These are phyloP conservation scores for Cystobasidium onofrii DNA, from an alignment of 768 basidiomycete genomes.

Conservation along the genomic window DNA sequence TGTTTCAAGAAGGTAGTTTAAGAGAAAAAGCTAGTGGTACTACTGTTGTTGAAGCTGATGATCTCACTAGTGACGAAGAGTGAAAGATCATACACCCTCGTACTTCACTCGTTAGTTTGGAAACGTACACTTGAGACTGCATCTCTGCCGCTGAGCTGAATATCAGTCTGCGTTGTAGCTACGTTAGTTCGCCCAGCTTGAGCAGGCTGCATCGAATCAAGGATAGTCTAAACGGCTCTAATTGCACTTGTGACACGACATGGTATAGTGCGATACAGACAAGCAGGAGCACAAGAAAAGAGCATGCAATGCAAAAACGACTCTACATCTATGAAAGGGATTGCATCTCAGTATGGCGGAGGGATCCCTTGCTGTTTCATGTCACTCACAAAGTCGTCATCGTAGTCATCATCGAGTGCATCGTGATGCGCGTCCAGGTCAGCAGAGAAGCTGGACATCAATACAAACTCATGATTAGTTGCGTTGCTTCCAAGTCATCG, in stretches of 20 bases:
- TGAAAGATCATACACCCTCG: no score
- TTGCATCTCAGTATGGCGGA: not conserved
- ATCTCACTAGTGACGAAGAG: constrained; percentile 41
- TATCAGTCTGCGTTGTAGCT: no score
- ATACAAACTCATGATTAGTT: no score
- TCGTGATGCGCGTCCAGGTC: constrained; percentile 27
- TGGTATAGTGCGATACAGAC: not conserved
- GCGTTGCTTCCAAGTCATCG: no score
- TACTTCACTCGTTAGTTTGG: no score
- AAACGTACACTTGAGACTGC: no score
- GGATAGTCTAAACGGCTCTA: no score
- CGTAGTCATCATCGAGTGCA: constrained; percentile 31
- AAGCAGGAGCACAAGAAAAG: not conserved
- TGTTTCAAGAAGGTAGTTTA: constrained; percentile 42
- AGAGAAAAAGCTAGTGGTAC: constrained; percentile 49
- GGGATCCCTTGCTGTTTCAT: not conserved
- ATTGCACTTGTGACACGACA: not conserved
- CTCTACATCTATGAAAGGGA: not conserved
- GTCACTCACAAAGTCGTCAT: constrained; percentile 6
- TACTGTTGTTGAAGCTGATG: constrained; percentile 53
- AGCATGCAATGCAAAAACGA: not conserved
- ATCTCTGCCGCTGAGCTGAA: no score
- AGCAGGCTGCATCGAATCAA: no score
- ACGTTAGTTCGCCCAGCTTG: no score
- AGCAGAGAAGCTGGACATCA: not conserved